A percentile compares a stretch with the other conserved stretches of the same genome.
phyloP scores from a whole-genome alignment of 352 stramenopile genomes.

The Phytophthora meadii region DNA sequence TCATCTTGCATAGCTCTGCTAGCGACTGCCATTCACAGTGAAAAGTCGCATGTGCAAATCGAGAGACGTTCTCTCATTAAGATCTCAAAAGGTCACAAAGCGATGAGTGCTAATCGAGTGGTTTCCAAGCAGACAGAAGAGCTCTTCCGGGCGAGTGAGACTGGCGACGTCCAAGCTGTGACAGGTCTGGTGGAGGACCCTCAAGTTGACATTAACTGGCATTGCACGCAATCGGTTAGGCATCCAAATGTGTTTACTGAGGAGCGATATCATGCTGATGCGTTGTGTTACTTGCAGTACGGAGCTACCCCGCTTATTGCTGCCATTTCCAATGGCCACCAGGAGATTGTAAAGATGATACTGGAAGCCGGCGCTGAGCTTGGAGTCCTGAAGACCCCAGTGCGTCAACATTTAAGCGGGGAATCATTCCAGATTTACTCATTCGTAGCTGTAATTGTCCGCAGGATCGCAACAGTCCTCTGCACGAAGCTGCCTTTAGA shows the following conservation, averaged over 20 bases:
- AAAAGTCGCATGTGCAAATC: constrained; percentile 1
- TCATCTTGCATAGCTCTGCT: background rate
- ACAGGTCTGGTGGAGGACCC: constrained; percentile 50
- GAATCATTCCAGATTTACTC: background rate
- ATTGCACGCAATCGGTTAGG: constrained; percentile 64
- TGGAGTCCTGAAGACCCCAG: constrained; percentile 71
- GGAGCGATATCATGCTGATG: too few relatives aligned
- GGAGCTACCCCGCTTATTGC: constrained; percentile 74
- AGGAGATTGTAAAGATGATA: constrained; percentile 59
- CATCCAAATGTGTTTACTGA: too few relatives aligned
- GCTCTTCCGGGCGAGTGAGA: constrained; percentile 67
- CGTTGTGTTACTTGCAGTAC: constrained; percentile 46
- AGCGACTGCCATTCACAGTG: background rate
- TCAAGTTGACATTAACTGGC: constrained; percentile 75
- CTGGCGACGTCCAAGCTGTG: constrained; percentile 56
- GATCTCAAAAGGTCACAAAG: background rate
- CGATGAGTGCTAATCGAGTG: constrained; percentile 75
- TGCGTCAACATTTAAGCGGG: constrained; percentile 27
- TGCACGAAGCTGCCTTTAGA: constrained; percentile 73
- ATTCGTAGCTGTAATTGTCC: background rate
- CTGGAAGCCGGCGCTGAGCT: constrained; percentile 69
- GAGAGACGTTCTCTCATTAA: background rate
- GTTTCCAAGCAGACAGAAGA: constrained; percentile 64
- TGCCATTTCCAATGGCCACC: constrained; percentile 70
- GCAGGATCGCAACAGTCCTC: constrained; percentile 80